A percentile compares a stretch with the other conserved stretches of the same genome.
phyloP scores from a whole-genome alignment of 257 asterid genomes.

The Solanum commersonii region DNA sequence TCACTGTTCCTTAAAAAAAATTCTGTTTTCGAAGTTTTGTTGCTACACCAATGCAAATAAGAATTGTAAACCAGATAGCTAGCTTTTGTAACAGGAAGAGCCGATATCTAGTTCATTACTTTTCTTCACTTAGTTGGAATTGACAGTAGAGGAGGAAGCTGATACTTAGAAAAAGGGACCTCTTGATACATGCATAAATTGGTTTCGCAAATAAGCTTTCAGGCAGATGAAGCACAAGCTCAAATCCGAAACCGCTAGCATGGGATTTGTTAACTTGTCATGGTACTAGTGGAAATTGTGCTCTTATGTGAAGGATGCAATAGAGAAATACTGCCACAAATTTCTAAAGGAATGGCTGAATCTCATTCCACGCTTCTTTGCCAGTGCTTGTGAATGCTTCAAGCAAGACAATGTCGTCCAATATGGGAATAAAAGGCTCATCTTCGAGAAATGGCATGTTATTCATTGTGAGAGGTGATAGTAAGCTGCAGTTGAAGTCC shows the following conservation, averaged over 20 bases:
- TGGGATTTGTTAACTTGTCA: neutral
- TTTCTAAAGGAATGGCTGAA: slow-evolving; percentile 4
- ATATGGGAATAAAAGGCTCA: slow-evolving; percentile 19
- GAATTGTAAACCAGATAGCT: neutral
- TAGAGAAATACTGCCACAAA: neutral
- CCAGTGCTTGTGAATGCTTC: slow-evolving; percentile 9
- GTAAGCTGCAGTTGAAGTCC: neutral
- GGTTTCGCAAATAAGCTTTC: slow-evolving; percentile 7
- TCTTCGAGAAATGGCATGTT: slow-evolving; percentile 9
- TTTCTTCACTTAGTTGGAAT: neutral
- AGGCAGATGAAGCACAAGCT: slow-evolving; percentile 3
- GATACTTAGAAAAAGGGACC: neutral
- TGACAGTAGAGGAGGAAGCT: neutral
- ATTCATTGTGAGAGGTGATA: neutral
- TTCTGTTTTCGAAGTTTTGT: neutral
- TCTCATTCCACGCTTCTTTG: neutral
- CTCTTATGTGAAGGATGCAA: neutral
- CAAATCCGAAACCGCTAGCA: slow-evolving; percentile 3
- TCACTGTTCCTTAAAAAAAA: neutral
- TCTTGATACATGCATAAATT: slow-evolving; percentile 1
- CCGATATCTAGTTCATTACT: neutral
- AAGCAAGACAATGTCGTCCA: slow-evolving; percentile 14
- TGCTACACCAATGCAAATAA: neutral
- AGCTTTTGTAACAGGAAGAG: neutral
- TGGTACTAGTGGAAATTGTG: neutral